Conservation (phyloP, 164 flowering plant genomes). For the Aristolochia contorta region DNA sequence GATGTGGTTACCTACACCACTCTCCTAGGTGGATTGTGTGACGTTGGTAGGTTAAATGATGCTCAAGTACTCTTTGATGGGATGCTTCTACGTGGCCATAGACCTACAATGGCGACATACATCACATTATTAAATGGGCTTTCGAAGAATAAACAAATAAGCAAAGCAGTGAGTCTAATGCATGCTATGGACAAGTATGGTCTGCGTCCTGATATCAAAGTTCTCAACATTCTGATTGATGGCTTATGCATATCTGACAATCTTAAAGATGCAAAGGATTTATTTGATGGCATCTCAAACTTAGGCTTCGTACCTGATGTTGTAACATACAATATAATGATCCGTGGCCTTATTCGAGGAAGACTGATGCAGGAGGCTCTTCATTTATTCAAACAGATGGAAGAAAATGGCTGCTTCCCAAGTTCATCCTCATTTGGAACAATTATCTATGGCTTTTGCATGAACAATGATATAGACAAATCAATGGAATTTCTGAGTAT, state of each 20-base stretch:
- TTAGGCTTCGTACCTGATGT: conserved; percentile 7
- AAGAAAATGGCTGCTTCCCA: conserved; percentile 3
- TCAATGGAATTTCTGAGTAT: conserved; percentile 4
- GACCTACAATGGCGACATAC: neutral
- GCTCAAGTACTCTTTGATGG: conserved; percentile 30
- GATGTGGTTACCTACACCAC: conserved; percentile 25
- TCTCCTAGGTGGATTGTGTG: conserved; percentile 30
- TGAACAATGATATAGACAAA: neutral
- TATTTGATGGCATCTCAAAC: neutral
- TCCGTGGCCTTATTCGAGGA: conserved; percentile 4
- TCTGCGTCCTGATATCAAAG: neutral
- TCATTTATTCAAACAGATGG: conserved; percentile 5
- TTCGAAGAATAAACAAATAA: neutral
- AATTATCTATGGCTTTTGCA: neutral
- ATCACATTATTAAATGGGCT: neutral
- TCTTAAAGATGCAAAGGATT: conserved; percentile 4
- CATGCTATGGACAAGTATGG: neutral
- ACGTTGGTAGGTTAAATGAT: conserved; percentile 24
- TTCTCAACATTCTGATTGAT: neutral
- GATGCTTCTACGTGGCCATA: conserved; percentile 19
- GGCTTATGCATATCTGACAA: conserved; percentile 3
- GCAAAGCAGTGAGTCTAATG: neutral
- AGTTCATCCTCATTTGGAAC: neutral
- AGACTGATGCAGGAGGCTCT: conserved; percentile 5
- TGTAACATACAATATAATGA: conserved; percentile 4